Conservation (phyloP, 2,329 filamentous ascomycete species). For the Fusarium abutilonis region DNA sequence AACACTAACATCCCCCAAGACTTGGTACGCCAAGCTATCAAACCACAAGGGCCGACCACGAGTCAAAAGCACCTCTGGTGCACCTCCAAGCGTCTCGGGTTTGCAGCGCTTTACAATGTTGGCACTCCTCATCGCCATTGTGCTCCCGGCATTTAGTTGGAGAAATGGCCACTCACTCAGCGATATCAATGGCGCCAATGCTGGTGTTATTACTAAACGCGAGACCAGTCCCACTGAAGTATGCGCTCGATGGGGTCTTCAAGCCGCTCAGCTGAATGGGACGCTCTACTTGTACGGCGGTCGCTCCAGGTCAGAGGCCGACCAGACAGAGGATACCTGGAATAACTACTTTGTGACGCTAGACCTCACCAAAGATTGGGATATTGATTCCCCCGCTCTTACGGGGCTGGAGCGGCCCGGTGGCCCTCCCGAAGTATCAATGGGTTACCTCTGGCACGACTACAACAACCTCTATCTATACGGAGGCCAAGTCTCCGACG, state of each 20-base stretch:
- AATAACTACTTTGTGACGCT: conserved; percentile 78
- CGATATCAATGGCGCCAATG: conserved; percentile 57
- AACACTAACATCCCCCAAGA: conserved; percentile 40
- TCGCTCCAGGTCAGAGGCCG: conserved; percentile 65
- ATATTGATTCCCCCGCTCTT: conserved; percentile 69
- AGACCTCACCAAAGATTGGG: conserved; percentile 79
- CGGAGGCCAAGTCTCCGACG: conserved; percentile 77
- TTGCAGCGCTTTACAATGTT: conserved; percentile 59
- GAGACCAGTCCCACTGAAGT: conserved; percentile 54
- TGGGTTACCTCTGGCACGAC: conserved; percentile 81
- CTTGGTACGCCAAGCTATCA: conserved; percentile 59
- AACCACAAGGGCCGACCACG: conserved; percentile 52
- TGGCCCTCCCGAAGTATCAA: conserved; percentile 75
- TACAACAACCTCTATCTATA: conserved; percentile 76
- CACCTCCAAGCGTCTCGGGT: conserved; percentile 54
- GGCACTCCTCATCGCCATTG: conserved; percentile 60
- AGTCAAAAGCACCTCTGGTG: conserved; percentile 56
- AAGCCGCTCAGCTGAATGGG: conserved; percentile 76
- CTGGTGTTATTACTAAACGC: conserved; percentile 54
- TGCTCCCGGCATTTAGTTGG: conserved; percentile 60
- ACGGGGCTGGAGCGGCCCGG: conserved; percentile 70
- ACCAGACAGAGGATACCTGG: conserved; percentile 73
- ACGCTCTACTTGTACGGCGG: conserved; percentile 82
- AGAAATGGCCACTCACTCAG: conserved; percentile 52
- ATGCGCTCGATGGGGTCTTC: conserved; percentile 73